A percentile compares a stretch with the other conserved stretches of the same genome.
phyloP scores from a whole-genome alignment of 208 protist genomes.

The Acanthamoeba pearcei region DNA sequence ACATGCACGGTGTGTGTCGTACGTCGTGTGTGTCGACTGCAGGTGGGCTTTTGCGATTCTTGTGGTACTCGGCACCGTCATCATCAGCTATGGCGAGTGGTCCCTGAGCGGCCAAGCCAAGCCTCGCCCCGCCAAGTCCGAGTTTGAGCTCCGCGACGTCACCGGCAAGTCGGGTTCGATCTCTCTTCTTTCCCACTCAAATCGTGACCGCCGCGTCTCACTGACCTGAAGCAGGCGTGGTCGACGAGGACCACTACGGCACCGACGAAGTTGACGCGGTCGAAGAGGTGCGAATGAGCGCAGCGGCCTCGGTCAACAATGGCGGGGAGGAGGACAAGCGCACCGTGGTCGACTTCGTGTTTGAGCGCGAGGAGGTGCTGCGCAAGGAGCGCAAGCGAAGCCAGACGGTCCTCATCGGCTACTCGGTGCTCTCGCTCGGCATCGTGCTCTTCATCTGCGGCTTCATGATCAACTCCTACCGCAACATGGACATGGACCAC shows the following conservation, averaged over 20 bases:
- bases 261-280: constrained; percentile 18
- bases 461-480: constrained; percentile 23
- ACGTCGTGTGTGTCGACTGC: not conserved
- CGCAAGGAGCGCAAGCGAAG: constrained; percentile 15
- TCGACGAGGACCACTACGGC: constrained; percentile 16
- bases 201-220: not conserved
- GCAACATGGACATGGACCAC: constrained; percentile 53
- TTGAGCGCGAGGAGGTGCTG: constrained; percentile 46
- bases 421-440: not conserved
- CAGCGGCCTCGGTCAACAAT: not conserved
- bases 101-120: constrained; percentile 41
- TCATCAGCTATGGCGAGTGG: constrained; percentile 52
- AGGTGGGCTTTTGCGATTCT: constrained; percentile 17
- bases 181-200: not conserved
- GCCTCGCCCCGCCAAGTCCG: not conserved
- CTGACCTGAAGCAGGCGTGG: not conserved
- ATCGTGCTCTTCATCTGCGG: constrained; percentile 17
- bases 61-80: not conserved
- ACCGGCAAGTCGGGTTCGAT: not conserved
- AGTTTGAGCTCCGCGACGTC: constrained; percentile 34
- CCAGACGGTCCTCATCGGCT: not conserved
- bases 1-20: not conserved
- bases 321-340: not conserved
- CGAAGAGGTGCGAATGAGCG: not conserved
- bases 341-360: constrained; percentile 48